Percentiles rank a stretch among this genome's conserved stretches.
Conservation (phyloP, 2,329 filamentous ascomycete genomes). For the Stromatinia cepivora region DNA sequence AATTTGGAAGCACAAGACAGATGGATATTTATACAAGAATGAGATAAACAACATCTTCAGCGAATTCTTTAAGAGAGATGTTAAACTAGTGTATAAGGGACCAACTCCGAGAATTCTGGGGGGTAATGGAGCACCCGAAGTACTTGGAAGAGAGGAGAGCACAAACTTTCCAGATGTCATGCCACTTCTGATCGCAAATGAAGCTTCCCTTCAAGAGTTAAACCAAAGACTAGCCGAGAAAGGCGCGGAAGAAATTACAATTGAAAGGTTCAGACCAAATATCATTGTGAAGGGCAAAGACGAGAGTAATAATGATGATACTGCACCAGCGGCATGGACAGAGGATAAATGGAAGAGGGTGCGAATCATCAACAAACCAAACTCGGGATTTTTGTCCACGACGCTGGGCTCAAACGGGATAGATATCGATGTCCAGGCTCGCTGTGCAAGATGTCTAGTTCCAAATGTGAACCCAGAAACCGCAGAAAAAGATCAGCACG, state of each 20-base stretch:
- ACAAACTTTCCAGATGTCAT: constrained; percentile 62
- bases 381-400: constrained; percentile 12
- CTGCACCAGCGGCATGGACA: constrained; percentile 46
- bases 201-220: constrained; percentile 57
- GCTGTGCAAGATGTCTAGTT: constrained; percentile 67
- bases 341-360: constrained; percentile 65
- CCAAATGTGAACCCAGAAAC: constrained; percentile 64
- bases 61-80: constrained; percentile 55
- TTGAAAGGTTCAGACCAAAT: constrained; percentile 65
- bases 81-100: constrained; percentile 62
- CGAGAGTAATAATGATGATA: constrained; percentile 39
- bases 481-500: constrained; percentile 41
- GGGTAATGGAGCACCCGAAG: constrained; percentile 55
- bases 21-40: constrained; percentile 55
- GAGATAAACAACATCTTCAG: constrained; percentile 55
- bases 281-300: constrained; percentile 57
- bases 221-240: constrained; percentile 51
- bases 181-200: constrained; percentile 55
- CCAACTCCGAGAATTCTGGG: constrained; percentile 55
- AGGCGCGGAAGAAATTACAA: constrained; percentile 51
- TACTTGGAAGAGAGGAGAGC: constrained; percentile 54
- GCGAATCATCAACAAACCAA: constrained; percentile 42
- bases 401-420: constrained; percentile 21
- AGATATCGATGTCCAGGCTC: constrained; percentile 60
- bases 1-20: constrained; percentile 60